phyloP scores from a whole-genome alignment of 129 eudicot genomes.

The Chrysanthemum lavandulifolium region DNA sequence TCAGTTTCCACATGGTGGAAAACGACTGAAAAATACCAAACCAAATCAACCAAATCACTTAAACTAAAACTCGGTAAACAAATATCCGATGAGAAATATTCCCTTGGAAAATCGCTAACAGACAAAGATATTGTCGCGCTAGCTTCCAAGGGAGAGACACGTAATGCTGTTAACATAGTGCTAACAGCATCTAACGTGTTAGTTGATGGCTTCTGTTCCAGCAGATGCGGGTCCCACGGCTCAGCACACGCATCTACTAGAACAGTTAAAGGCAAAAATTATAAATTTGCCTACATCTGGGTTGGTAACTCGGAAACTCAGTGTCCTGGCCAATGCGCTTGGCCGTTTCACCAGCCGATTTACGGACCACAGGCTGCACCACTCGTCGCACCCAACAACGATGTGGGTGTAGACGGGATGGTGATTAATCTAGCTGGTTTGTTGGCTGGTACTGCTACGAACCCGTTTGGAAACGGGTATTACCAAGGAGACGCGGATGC shows the following conservation, averaged over 20 bases:
- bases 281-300: slow-evolving; percentile 44
- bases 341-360: slow-evolving; percentile 60
- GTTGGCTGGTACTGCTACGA: slow-evolving; percentile 44
- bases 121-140: slow-evolving; percentile 23
- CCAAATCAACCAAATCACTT: slow-evolving; percentile 5
- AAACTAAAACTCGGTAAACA: slow-evolving; percentile 31
- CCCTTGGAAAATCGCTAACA: slow-evolving; percentile 44
- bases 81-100: slow-evolving; percentile 29
- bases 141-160: slow-evolving; percentile 35
- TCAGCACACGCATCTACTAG: slow-evolving; percentile 19
- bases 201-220: slow-evolving; percentile 52
- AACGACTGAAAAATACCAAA: slow-evolving; percentile 29
- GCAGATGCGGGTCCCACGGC: slow-evolving; percentile 60
- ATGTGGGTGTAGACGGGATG: slow-evolving; percentile 47
- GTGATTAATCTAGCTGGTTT: slow-evolving; percentile 36
- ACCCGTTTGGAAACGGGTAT: slow-evolving; percentile 49
- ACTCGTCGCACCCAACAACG: slow-evolving; percentile 46
- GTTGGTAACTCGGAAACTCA: slow-evolving; percentile 56
- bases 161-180: slow-evolving; percentile 43
- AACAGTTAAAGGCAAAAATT: slow-evolving; percentile 23
- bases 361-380: slow-evolving; percentile 53
- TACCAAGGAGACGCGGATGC: slow-evolving; percentile 44
- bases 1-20: slow-evolving; percentile 53
- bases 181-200: slow-evolving; percentile 41
- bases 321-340: slow-evolving; percentile 62